Base-by-base conservation (phyloP, 768 basidiomycete genomes). In the Filobasidium wieringae region DNA sequence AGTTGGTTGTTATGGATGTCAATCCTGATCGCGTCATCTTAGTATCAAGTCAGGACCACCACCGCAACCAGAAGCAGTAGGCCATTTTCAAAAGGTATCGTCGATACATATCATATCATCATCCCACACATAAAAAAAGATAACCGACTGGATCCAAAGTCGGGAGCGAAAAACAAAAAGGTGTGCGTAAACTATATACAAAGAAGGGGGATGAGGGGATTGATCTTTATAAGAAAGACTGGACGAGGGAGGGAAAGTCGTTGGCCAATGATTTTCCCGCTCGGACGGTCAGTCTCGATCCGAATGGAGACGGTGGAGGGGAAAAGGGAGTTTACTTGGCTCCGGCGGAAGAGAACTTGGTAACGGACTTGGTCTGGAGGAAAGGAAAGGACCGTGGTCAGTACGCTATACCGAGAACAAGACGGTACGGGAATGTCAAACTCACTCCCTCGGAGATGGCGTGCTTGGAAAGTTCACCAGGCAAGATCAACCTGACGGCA, bases 401-500 rank as follows among this genome's bases (percentile, higher is more conserved):
- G 29, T 22, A 24, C 5, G 17, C 22, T 40, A 1, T 26, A n/a
- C 11, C 17, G n/a, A 5, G 1, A 19, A 7, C n/a, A 3, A 4
- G 24, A 26, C 15, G 19, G 15, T 17, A 2, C 17, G 14, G 30
- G 34, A 37, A 53, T 37, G 36, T 26, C 36, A 33, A 31, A 53
- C 53, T n/a, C 85, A 86, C 77, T 90, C 91, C 91, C 77, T 93
- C 89, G 53, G 88, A 93, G 73, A 89, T 87, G 63, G 85, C 87
- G 75, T 88, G 87, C 80, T 92, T 93, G 68, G 88, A 86, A 54
- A 93, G 83, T 77, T 92, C 90, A 73, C 88, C 90, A 66, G 93
- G 91, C 26, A 99, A 85, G 75, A 99, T 93, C 55, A 96, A 82
- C 63, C 93, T 87, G 53, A 97, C 95, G 41, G 91, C 82, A 34